Percentiles rank a stretch among this genome's conserved stretches.
Evolutionary conservation across 148 eudicot species (phyloP).

Genomic region (Fagopyrum esculentum): DNA sequence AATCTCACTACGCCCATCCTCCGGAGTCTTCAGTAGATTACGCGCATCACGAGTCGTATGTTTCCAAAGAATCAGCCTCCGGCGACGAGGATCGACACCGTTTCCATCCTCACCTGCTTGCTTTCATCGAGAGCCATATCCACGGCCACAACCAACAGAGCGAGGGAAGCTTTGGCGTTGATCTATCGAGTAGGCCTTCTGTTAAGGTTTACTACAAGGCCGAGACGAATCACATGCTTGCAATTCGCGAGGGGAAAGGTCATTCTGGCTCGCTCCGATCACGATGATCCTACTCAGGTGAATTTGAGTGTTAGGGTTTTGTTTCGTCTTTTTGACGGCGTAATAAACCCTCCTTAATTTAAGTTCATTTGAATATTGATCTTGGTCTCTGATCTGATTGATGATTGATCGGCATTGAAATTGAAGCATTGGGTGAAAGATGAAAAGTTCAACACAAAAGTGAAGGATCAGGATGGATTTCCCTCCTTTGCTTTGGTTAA

Average conservation of each 20-base stretch:
- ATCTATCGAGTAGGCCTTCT: conserved; percentile 35
- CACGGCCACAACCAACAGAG: conserved; percentile 15
- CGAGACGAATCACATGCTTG: conserved; percentile 41
- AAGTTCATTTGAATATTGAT: neutral
- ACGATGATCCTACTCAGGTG: conserved; percentile 60
- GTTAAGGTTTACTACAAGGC: conserved; percentile 52
- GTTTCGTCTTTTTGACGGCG: neutral
- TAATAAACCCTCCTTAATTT: neutral
- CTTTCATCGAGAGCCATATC: conserved; percentile 26
- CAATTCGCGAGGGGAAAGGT: conserved; percentile 64
- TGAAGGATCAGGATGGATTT: conserved; percentile 73
- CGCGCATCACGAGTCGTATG: conserved; percentile 17
- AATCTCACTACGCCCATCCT: conserved; percentile 26
- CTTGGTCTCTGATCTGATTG: neutral
- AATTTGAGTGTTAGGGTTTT: neutral
- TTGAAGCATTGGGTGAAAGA: conserved; percentile 80
- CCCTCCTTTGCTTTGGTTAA: conserved; percentile 75
- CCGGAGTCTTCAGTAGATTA: neutral
- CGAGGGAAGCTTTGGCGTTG: conserved; percentile 3
- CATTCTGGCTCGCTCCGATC: conserved; percentile 49
- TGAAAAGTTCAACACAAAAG: conserved; percentile 62
- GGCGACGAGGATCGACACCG: conserved; percentile 21
- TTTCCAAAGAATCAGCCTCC: neutral
- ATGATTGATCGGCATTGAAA: neutral
- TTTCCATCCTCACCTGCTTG: conserved; percentile 44